Conservation (phyloP, 1,284 basidiomycete genomes). For the Cryptococcus maquisensis region DNA sequence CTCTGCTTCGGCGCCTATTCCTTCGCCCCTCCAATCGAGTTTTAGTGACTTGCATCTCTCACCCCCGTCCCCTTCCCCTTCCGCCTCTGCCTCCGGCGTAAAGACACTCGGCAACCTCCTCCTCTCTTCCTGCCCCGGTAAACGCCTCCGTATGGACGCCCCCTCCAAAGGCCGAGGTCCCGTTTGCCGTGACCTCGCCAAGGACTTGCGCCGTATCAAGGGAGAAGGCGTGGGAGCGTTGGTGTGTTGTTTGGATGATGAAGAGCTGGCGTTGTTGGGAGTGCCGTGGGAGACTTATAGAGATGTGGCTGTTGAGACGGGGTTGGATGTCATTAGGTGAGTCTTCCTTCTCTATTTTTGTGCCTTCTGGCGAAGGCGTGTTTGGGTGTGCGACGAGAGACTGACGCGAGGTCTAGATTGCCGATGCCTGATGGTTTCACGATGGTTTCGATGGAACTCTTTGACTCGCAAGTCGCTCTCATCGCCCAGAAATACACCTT, state of each 20-base stretch:
- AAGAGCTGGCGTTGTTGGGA: conserved; percentile 79
- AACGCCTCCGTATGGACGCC: conserved; percentile 84
- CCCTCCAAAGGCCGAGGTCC: conserved; percentile 74
- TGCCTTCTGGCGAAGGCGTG: neutral
- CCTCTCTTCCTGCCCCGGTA: conserved; percentile 90
- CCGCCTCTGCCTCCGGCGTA: conserved; percentile 64
- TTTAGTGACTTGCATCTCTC: conserved; percentile 44
- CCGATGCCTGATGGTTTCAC: conserved; percentile 89
- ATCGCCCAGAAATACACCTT: conserved; percentile 74
- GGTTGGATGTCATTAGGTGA: conserved; percentile 69
- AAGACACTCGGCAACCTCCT: conserved; percentile 73
- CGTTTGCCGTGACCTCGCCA: conserved; percentile 74
- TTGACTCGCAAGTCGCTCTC: conserved; percentile 67
- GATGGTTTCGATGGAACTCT: conserved; percentile 60
- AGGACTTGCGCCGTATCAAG: conserved; percentile 74
- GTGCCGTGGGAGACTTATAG: conserved; percentile 76
- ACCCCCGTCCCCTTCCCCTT: conserved; percentile 90
- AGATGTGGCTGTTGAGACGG: conserved; percentile 58
- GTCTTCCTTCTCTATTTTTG: conserved; percentile 12
- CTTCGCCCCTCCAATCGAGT: conserved; percentile 5
- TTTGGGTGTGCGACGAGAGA: neutral
- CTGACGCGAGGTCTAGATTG: conserved; percentile 54
- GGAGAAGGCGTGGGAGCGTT: conserved; percentile 59
- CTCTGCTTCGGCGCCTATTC: conserved; percentile 22
- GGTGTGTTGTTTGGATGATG: conserved; percentile 73